These are phyloP conservation scores for Neofusicoccum sp. DNA, from an alignment of 2,329 filamentous ascomycete species.

Conservation along the genomic window DNA sequence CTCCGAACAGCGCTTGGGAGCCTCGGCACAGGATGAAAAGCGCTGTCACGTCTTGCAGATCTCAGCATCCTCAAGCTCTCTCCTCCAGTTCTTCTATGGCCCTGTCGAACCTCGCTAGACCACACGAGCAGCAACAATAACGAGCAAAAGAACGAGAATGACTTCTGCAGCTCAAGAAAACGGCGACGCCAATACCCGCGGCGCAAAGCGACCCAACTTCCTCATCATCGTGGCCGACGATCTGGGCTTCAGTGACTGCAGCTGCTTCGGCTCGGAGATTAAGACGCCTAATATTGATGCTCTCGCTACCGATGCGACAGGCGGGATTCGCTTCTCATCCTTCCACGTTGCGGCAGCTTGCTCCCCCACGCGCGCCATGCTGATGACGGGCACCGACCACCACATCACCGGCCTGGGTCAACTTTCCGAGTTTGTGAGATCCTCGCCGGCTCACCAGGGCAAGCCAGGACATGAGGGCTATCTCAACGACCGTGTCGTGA, in stretches of 20 bases:
- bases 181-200: too few relatives aligned
- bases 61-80: too few relatives aligned
- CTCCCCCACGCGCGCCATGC: conserved; percentile 66
- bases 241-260: conserved; percentile 62
- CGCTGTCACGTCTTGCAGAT: too few relatives aligned
- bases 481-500: conserved; percentile 60
- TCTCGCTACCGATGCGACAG: conserved; percentile 39
- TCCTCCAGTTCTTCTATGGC: too few relatives aligned
- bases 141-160: too few relatives aligned
- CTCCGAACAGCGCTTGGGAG: too few relatives aligned
- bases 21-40: too few relatives aligned
- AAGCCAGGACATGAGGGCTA: conserved; percentile 66
- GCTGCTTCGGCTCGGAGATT: conserved; percentile 63
- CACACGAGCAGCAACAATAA: too few relatives aligned
- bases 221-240: conserved; percentile 62
- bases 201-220: conserved; percentile 56
- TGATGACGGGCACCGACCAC: conserved; percentile 66
- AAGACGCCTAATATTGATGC: conserved; percentile 62
- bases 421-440: conserved; percentile 38
- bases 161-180: too few relatives aligned
- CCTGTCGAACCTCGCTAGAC: too few relatives aligned
- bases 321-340: conserved; percentile 61
- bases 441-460: conserved; percentile 57
- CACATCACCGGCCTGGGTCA: conserved; percentile 63
- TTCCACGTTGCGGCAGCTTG: conserved; percentile 68